Conservation (phyloP, 1,284 basidiomycete genomes). For the Acaromyces ingoldii region DNA sequence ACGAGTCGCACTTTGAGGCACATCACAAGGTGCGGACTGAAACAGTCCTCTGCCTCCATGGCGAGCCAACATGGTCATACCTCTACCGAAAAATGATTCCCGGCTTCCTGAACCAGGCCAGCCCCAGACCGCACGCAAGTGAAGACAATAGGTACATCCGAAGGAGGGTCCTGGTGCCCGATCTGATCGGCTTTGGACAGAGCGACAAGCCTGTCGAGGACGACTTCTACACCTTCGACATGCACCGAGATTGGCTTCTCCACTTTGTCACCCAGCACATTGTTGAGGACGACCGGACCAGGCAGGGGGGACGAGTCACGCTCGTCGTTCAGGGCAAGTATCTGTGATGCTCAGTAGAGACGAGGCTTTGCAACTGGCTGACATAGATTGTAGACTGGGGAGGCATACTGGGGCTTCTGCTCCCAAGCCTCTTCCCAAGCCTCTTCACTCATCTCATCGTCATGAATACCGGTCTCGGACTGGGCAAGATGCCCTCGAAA, state of each 20-base stretch:
- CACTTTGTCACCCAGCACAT: constrained; percentile 3
- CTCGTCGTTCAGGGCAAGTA: constrained; percentile 6
- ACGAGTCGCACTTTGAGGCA: background rate
- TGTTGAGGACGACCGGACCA: background rate
- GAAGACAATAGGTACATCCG: background rate
- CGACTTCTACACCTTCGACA: constrained; percentile 4
- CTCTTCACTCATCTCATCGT: constrained; percentile 9
- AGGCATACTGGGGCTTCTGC: constrained; percentile 8
- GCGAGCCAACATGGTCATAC: constrained; percentile 9
- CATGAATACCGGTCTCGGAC: constrained; percentile 8
- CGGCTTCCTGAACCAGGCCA: background rate
- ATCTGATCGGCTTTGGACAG: constrained; percentile 7
- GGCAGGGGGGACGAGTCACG: background rate
- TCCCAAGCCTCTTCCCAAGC: constrained; percentile 6
- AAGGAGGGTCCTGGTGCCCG: constrained; percentile 1
- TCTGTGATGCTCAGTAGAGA: background rate
- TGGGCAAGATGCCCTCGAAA: background rate
- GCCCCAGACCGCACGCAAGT: background rate
- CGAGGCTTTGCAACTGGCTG: background rate
- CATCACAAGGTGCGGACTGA: background rate
- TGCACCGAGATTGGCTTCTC: constrained; percentile 8
- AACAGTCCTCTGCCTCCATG: constrained; percentile 8
- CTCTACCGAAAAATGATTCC: constrained; percentile 11
- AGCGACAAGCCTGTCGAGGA: constrained; percentile 8
- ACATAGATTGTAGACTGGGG: background rate